Percentiles rank a stretch among this genome's conserved stretches.
phyloP scores from a whole-genome alignment of 768 basidiomycete genomes.

The Stropharia rugosoannulata region DNA sequence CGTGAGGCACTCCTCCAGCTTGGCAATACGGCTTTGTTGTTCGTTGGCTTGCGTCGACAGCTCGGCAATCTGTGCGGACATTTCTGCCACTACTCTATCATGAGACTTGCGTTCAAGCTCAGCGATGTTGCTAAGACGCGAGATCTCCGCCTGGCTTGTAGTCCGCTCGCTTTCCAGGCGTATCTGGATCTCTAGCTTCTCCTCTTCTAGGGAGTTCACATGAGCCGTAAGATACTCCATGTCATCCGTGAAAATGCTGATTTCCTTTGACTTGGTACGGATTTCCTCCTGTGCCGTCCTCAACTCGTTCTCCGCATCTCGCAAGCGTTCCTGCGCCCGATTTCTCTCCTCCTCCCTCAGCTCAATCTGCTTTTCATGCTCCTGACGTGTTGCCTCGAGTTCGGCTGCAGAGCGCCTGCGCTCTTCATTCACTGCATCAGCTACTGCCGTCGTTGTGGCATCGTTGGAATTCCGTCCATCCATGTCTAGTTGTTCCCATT shows the following conservation, averaged over 20 bases:
- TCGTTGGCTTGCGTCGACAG: neutral
- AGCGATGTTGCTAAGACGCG: slow-evolving; percentile 14
- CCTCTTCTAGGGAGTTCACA: slow-evolving; percentile 11
- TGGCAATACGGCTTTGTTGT: neutral
- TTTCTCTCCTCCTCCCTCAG: neutral
- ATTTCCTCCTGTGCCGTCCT: slow-evolving; percentile 8
- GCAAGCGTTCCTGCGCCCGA: neutral
- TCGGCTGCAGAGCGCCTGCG: neutral
- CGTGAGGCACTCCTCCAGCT: too few relatives aligned
- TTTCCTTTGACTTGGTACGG: slow-evolving; percentile 2
- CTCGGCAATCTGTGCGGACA: neutral
- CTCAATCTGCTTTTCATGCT: neutral
- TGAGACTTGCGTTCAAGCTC: neutral
- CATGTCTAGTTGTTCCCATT: slow-evolving; percentile 2
- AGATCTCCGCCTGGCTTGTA: slow-evolving; percentile 3
- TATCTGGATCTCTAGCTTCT: slow-evolving; percentile 6
- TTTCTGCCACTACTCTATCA: neutral
- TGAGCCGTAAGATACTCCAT: slow-evolving; percentile 3
- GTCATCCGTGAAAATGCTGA: slow-evolving; percentile 8
- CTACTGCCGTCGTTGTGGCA: neutral
- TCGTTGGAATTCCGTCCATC: neutral
- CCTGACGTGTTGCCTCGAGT: neutral
- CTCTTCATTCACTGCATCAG: neutral
- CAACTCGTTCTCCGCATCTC: slow-evolving; percentile 8
- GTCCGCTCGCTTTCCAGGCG: neutral